These are phyloP conservation scores for Aristolochia contorta DNA, from an alignment of 164 flowering plant species.

Conservation along the genomic window DNA sequence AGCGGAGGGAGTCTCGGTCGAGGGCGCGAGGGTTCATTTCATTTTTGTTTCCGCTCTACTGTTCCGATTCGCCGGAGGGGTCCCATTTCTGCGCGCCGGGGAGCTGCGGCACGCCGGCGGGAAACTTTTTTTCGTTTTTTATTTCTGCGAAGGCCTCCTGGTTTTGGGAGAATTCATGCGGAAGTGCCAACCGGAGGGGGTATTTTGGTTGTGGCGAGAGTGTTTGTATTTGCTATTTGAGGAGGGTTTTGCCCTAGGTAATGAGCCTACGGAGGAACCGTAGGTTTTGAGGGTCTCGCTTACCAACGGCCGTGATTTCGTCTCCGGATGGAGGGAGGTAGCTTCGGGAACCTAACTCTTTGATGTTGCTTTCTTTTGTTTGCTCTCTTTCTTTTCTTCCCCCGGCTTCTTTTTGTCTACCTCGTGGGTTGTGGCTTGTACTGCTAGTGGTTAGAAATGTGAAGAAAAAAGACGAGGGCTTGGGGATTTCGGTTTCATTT, in stretches of 20 bases:
- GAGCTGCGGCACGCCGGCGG: not conserved
- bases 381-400: not conserved
- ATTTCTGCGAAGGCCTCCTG: not conserved
- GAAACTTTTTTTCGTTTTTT: not conserved
- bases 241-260: conserved; percentile 15
- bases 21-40: conserved; percentile 1
- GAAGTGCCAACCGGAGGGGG: conserved; percentile 7
- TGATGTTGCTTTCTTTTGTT: not conserved
- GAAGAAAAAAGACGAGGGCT: too few relatives aligned
- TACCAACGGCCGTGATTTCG: conserved; percentile 45
- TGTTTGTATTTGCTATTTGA: not conserved
- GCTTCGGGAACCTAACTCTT: conserved; percentile 7
- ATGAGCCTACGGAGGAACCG: conserved; percentile 36
- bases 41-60: not conserved
- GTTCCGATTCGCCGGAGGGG: not conserved
- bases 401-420: not conserved
- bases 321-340: conserved; percentile 99
- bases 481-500: too few relatives aligned
- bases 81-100: conserved; percentile 1
- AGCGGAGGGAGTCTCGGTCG: too few relatives aligned
- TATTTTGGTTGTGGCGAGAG: not conserved
- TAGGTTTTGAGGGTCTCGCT: conserved; percentile 34
- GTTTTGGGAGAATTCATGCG: conserved; percentile 6
- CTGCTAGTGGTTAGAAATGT: too few relatives aligned
- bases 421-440: not conserved